phyloP scores from a whole-genome alignment of 768 basidiomycete genomes.

The Cantharellus cinnabarinus region DNA sequence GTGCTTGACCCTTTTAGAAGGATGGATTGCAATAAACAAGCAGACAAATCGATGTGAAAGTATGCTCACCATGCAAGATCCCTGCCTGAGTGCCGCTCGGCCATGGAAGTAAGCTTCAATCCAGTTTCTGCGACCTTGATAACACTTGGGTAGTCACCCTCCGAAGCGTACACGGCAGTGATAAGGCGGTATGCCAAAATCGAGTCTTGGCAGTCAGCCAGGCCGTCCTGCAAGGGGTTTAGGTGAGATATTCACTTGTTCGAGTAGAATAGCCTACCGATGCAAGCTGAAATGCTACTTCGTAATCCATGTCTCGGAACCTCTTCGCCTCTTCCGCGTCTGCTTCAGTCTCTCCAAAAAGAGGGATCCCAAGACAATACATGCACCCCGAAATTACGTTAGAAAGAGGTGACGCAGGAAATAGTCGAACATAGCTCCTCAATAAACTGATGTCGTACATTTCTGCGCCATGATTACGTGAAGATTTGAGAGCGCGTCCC shows the following conservation, averaged over 20 bases:
- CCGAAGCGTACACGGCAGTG: constrained; percentile 40
- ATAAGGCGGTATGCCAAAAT: constrained; percentile 48
- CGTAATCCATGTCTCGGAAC: constrained; percentile 21
- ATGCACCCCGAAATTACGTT: constrained; percentile 42
- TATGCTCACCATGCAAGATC: constrained; percentile 14
- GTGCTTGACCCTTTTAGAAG: not conserved
- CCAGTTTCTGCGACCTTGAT: constrained; percentile 55
- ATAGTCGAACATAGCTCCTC: constrained; percentile 38
- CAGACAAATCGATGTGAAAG: constrained; percentile 21
- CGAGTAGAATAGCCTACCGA: constrained; percentile 23
- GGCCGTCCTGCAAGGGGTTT: constrained; percentile 30
- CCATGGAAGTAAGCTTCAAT: constrained; percentile 30
- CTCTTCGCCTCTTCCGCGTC: constrained; percentile 12
- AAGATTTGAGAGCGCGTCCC: too few relatives aligned
- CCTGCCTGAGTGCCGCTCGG: constrained; percentile 39
- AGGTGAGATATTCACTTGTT: not conserved
- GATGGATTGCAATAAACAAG: not conserved
- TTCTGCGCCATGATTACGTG: constrained; percentile 19
- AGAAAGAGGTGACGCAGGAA: constrained; percentile 34
- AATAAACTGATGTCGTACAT: constrained; percentile 39
- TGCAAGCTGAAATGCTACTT: constrained; percentile 39
- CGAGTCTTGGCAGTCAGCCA: constrained; percentile 29
- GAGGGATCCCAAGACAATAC: constrained; percentile 29
- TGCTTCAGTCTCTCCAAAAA: constrained; percentile 20
- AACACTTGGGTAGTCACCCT: constrained; percentile 54